Base-by-base conservation (phyloP, 805 yeast genomes). In the Wickerhamiella lipophila region DNA sequence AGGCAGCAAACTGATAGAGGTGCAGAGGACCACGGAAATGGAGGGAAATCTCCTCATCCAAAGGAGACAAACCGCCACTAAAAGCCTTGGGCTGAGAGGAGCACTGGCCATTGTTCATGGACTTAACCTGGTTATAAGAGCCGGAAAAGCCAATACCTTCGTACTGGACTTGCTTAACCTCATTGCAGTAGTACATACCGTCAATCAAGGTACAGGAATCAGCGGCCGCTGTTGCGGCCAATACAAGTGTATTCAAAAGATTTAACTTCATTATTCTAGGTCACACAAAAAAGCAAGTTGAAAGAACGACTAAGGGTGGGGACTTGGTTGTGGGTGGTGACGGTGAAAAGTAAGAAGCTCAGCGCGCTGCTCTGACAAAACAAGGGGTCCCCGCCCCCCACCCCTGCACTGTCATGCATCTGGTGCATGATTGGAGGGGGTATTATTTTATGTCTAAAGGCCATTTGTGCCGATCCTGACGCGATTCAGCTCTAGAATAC, bases 11-110 rank as follows among this genome's bases (percentile, higher is more conserved):
- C 68, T 85, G 85, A 61, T 72, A 68, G 63, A 86, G 76, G 63
- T 76, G 73, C 58, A 86, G 61, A 32, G 95, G 95, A 59, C 95
- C 95, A 72, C 95, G 81, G 73, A 85, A 82, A 66, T 86, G 95
- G 52, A 86, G 79, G 30, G 94, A 79, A 53, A 86, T 69, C 66
- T 86, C 95, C 71, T 85, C 92, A 65, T 84, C 81, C 54, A 86
- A 71, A 35, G 95, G 95, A 49, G 88, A 67, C 65, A 84, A 66
- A 51, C 76, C 59, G 49, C 95, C 95, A 13, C 79, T 71, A 72
- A 86, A 82, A 7, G 79, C 60, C 35, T 59, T 56, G 19, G 78
- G 50, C 46, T 69, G 58, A 54, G 77, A 79, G n/a, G 81, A 60
- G 72, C 96, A 88, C 30, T 70, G 50, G 64, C 96, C 87, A 52